Conservation (phyloP, 2,329 filamentous ascomycete genomes). For the Emmonsia crescens region DNA sequence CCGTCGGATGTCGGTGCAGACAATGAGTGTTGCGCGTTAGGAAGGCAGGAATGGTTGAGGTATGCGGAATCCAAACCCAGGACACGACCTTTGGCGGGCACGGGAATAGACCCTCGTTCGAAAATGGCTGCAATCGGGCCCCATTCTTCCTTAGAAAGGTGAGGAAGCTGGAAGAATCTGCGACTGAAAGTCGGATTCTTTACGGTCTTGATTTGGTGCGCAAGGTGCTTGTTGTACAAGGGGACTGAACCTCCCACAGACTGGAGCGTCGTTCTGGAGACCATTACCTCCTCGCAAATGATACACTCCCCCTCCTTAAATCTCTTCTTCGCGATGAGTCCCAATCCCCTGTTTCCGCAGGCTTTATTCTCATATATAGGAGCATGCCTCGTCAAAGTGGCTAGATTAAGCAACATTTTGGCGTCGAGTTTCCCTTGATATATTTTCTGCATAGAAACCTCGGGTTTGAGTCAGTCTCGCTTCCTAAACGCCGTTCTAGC, state of each 20-base stretch:
- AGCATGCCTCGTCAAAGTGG: background rate
- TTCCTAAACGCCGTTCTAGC: background rate
- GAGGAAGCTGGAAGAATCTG: conserved; percentile 5
- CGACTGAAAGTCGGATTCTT: background rate
- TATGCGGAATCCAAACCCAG: conserved; percentile 4
- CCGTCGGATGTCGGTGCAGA: background rate
- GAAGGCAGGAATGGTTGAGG: conserved; percentile 20
- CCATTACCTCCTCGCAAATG: conserved; percentile 8
- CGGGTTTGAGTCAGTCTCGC: background rate
- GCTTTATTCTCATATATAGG: background rate
- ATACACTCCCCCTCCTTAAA: conserved; percentile 4
- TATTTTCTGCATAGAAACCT: background rate
- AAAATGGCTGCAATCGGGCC: conserved; percentile 8
- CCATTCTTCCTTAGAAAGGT: background rate
- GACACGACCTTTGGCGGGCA: background rate
- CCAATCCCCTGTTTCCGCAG: conserved; percentile 1
- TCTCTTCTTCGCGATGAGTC: conserved; percentile 3
- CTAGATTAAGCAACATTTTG: background rate
- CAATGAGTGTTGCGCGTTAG: conserved; percentile 15
- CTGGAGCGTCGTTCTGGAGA: background rate
- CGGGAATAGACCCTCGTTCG: conserved; percentile 6
- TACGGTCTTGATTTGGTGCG: background rate
- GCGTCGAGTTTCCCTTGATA: background rate
- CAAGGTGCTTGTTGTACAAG: conserved; percentile 6
- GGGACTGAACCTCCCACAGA: background rate